These are phyloP conservation scores for Aspergillus glaucus DNA, from an alignment of 2,329 filamentous ascomycete genomes.

Conservation along the genomic window DNA sequence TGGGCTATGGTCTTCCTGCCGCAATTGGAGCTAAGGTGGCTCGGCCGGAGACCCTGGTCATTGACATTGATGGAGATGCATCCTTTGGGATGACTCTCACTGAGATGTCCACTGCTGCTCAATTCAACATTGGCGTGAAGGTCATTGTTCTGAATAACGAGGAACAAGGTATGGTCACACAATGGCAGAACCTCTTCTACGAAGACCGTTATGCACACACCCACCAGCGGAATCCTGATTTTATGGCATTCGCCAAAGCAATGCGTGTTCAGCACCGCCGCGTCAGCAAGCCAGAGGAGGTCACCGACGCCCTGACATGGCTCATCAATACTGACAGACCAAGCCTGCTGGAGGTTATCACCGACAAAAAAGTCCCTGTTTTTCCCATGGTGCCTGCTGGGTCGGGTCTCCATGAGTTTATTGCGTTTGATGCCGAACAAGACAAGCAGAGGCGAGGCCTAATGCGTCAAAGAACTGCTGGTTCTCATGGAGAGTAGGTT, in stretches of 20 bases:
- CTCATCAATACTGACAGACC: conserved; percentile 74
- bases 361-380: conserved; percentile 51
- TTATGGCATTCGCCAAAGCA: conserved; percentile 66
- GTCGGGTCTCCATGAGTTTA: not conserved
- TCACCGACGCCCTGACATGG: conserved; percentile 68
- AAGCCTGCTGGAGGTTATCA: conserved; percentile 76
- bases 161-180: conserved; percentile 89
- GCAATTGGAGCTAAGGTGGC: conserved; percentile 90
- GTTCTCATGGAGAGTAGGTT: not conserved
- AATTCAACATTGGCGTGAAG: conserved; percentile 90
- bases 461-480: not conserved
- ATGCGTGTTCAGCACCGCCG: conserved; percentile 44
- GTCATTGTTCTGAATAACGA: conserved; percentile 86
- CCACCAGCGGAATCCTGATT: conserved; percentile 79
- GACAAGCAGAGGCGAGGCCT: not conserved
- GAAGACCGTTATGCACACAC: conserved; percentile 78
- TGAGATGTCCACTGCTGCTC: conserved; percentile 75
- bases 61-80: conserved; percentile 68
- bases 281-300: conserved; percentile 63
- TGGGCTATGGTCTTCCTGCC: conserved; percentile 91
- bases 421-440: not conserved
- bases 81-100: conserved; percentile 91
- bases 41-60: conserved; percentile 68
- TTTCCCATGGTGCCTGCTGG: not conserved
- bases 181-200: conserved; percentile 90